Evolutionary conservation across 1,284 basidiomycete genomes (phyloP).

Genomic region (Phellinidium pouzarii): DNA sequence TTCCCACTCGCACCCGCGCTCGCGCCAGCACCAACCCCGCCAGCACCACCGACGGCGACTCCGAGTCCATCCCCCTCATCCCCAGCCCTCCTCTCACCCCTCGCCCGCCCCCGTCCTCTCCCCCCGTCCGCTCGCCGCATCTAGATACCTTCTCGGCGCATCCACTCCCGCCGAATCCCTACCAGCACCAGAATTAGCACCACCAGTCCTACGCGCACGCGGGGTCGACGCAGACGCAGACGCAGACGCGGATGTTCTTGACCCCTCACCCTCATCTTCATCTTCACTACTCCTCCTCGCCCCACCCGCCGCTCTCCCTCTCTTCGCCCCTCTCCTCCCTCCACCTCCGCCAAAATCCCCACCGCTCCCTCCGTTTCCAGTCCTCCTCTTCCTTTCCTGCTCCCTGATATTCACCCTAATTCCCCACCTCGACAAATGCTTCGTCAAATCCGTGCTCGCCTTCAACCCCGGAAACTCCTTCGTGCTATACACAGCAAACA

Average conservation of each 20-base stretch:
- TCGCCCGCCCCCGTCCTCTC: background rate
- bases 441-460: constrained; percentile 68
- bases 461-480: constrained; percentile 73
- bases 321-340: background rate
- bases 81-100: background rate
- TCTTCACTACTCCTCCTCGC: background rate
- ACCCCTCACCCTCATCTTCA: background rate
- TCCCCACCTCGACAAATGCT: constrained; percentile 43
- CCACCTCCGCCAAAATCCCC: background rate
- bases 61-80: too few species aligned
- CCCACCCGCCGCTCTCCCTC: background rate
- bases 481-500: constrained; percentile 68
- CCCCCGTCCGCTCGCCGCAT: constrained; percentile 7
- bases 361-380: background rate
- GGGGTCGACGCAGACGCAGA: too few species aligned
- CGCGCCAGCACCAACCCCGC: constrained; percentile 22
- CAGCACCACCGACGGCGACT: too few species aligned
- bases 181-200: too few species aligned
- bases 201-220: too few species aligned
- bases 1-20: constrained; percentile 30
- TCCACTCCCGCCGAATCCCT: constrained; percentile 9
- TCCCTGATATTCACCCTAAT: constrained; percentile 67
- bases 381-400: constrained; percentile 52
- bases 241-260: too few species aligned
- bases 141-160: constrained; percentile 14